A percentile compares a stretch with the other conserved stretches of the same genome.
phyloP scores from a whole-genome alignment of 805 yeast species.

The Candida coquimbonensis region DNA sequence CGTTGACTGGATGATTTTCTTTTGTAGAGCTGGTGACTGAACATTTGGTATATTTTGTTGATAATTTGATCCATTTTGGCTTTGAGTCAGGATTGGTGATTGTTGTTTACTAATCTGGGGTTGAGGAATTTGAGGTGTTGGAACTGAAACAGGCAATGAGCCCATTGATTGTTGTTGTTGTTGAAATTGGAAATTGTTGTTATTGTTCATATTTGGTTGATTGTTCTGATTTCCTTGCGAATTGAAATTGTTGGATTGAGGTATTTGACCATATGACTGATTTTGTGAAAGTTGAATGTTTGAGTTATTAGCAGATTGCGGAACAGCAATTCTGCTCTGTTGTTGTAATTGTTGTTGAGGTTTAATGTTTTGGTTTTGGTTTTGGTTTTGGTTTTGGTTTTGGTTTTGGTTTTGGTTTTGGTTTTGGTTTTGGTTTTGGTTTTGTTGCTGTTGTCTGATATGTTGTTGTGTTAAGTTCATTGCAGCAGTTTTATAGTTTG shows the following conservation, averaged over 20 bases:
- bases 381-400: conserved; percentile 11
- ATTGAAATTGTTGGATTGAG: conserved; percentile 1
- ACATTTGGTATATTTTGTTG: conserved; percentile 14
- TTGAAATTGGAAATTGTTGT: conserved; percentile 4
- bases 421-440: conserved; percentile 16
- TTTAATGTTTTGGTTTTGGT: conserved; percentile 8
- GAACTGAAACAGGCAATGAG: neutral
- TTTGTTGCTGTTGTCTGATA: conserved; percentile 8
- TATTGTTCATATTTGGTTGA: neutral
- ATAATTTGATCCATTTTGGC: neutral
- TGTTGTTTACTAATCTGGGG: conserved; percentile 11
- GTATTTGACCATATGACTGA: conserved; percentile 1
- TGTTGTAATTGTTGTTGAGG: conserved; percentile 12
- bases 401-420: conserved; percentile 19
- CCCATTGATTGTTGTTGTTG: conserved; percentile 1
- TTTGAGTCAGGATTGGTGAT: conserved; percentile 10
- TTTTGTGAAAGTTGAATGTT: conserved; percentile 2
- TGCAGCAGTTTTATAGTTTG: conserved; percentile 45
- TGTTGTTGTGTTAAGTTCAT: conserved; percentile 15
- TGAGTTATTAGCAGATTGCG: conserved; percentile 6
- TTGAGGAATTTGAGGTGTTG: conserved; percentile 6
- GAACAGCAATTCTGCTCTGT: neutral
- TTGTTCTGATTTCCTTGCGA: conserved; percentile 4
- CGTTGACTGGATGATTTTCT: conserved; percentile 11
- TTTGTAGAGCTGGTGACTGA: conserved; percentile 11